Percentiles rank a stretch among this genome's conserved stretches.
Conservation (phyloP, 2,329 filamentous ascomycete species). For the Xylariaceae sp. region DNA sequence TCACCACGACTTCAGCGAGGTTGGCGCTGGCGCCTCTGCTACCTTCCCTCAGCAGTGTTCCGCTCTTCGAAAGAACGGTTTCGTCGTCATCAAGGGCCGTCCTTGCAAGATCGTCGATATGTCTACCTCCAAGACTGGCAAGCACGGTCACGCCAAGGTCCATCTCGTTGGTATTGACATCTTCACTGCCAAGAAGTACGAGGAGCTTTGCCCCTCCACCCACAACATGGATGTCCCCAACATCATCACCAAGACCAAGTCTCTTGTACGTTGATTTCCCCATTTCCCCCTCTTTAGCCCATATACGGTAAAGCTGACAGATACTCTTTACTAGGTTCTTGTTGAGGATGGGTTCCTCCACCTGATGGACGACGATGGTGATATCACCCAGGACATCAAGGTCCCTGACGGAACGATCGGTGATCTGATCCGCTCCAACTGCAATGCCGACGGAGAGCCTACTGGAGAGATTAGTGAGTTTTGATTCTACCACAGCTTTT, state of each 20-base stretch:
- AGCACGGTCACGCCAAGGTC: conserved; percentile 99
- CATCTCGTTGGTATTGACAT: conserved; percentile 98
- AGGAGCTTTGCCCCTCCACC: conserved; percentile 98
- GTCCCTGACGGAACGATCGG: conserved; percentile 89
- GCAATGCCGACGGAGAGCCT: conserved; percentile 85
- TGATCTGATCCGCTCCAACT: conserved; percentile 86
- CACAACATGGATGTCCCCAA: conserved; percentile 98
- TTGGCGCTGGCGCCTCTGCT: conserved; percentile 92
- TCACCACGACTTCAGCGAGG: conserved; percentile 82
- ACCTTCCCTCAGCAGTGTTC: conserved; percentile 99
- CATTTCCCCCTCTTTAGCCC: neutral
- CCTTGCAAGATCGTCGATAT: conserved; percentile 99
- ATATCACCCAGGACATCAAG: conserved; percentile 94
- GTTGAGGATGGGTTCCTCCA: conserved; percentile 94
- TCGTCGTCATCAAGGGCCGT: conserved; percentile 97
- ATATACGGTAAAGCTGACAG: neutral
- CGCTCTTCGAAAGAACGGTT: conserved; percentile 98
- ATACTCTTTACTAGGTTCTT: conserved; percentile 69
- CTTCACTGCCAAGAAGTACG: conserved; percentile 99
- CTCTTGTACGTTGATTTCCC: conserved; percentile 37
- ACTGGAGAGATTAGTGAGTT: conserved; percentile 63
- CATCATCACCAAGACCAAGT: conserved; percentile 96
- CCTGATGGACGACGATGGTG: conserved; percentile 86
- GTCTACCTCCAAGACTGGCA: conserved; percentile 99
- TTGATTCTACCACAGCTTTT: neutral